Evolutionary conservation across 2,329 filamentous ascomycete species (phyloP).

Genomic region (Aspergillus fumigatus): DNA sequence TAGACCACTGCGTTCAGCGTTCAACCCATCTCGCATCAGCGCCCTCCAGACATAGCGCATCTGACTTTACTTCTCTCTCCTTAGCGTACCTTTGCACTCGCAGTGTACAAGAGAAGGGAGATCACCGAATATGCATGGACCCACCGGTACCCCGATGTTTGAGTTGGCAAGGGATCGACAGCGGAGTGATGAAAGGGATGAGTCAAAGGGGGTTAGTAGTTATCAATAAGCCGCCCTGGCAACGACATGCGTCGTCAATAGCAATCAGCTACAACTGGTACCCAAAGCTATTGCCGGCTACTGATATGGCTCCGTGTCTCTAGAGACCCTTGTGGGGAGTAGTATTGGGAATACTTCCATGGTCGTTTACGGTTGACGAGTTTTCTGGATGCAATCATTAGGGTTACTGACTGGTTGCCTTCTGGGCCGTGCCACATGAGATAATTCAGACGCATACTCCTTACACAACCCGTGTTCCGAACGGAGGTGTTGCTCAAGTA

Average conservation of each 20-base stretch:
- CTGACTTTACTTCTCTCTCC: background rate
- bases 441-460: background rate
- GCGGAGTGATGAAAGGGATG: slow-evolving; percentile 5
- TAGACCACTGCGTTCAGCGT: too few species aligned
- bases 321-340: background rate
- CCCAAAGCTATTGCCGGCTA: background rate
- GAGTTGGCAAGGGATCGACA: slow-evolving; percentile 5
- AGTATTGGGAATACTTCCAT: background rate
- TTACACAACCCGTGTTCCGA: background rate
- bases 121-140: background rate
- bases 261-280: background rate
- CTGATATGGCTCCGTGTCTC: background rate
- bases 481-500: background rate
- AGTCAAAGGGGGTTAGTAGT: slow-evolving; percentile 6
- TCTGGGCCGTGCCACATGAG: background rate
- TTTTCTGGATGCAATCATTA: background rate
- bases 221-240: background rate
- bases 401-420: background rate
- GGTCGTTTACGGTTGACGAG: too few species aligned
- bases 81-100: background rate
- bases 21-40: too few species aligned
- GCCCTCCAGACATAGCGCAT: too few species aligned
- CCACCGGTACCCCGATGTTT: background rate
- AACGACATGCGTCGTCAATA: background rate
- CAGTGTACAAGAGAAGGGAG: background rate